These are phyloP conservation scores for Metschnikowia santaceciliae DNA, from an alignment of 805 yeast genomes.

Conservation along the genomic window DNA sequence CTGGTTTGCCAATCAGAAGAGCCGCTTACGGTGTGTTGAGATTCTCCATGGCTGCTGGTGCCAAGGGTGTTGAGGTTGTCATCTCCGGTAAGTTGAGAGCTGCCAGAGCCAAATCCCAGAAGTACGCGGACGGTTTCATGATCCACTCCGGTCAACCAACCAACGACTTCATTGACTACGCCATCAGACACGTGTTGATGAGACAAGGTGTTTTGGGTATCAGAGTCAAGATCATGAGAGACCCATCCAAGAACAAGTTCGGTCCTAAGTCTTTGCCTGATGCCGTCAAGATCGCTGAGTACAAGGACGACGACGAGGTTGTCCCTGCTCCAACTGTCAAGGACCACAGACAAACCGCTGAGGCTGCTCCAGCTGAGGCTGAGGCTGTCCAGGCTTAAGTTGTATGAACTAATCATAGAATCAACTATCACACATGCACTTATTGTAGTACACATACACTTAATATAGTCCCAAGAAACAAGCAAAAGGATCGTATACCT, in stretches of 20 bases:
- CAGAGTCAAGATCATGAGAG: constrained; percentile 99
- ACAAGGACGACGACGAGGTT: constrained; percentile 84
- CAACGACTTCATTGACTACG: constrained; percentile 95
- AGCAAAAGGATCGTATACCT: too few species aligned
- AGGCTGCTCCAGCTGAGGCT: constrained; percentile 21
- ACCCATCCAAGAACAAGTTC: constrained; percentile 70
- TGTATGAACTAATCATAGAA: constrained; percentile 1
- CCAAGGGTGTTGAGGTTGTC: constrained; percentile 99
- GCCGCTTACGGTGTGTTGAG: constrained; percentile 99
- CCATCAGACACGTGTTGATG: constrained; percentile 98
- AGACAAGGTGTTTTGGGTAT: constrained; percentile 99
- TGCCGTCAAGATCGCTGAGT: constrained; percentile 86
- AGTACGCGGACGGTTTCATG: constrained; percentile 99
- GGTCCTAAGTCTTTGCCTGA: constrained; percentile 96
- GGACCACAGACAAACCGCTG: constrained; percentile 53
- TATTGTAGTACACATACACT: too few species aligned
- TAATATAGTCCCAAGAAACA: too few species aligned
- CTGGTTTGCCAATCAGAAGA: constrained; percentile 99
- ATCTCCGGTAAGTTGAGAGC: constrained; percentile 99
- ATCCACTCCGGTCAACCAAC: constrained; percentile 99
- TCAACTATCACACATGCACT: background rate
- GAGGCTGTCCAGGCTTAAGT: constrained; percentile 16
- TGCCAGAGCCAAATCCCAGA: constrained; percentile 99
- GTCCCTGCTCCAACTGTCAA: constrained; percentile 79
- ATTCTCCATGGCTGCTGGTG: constrained; percentile 99